phyloP scores from a whole-genome alignment of 169 alveolate species.

The Plasmodium knowlesi region DNA sequence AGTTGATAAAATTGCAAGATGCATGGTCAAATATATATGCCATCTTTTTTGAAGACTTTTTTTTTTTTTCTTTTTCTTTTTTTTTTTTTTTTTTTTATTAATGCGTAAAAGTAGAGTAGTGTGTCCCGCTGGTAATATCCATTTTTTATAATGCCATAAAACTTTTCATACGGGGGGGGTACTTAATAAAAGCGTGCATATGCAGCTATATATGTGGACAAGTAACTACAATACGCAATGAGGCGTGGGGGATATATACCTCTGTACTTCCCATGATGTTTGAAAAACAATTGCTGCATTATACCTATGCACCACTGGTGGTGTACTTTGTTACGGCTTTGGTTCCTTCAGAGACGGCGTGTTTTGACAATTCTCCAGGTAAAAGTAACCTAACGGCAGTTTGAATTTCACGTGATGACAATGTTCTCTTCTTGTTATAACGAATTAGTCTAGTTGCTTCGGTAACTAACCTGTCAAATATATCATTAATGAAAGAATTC shows the following conservation, averaged over 20 bases:
- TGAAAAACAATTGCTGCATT: conserved; percentile 6
- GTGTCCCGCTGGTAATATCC: background rate
- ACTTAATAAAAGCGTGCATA: background rate
- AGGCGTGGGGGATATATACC: background rate
- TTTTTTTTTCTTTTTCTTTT: conserved; percentile 13
- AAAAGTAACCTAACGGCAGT: conserved; percentile 98
- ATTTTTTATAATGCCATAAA: conserved; percentile 1
- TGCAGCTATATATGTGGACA: conserved; percentile 19
- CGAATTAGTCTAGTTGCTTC: conserved; percentile 97
- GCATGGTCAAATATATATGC: conserved; percentile 54
- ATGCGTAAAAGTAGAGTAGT: background rate
- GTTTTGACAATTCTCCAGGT: conserved; percentile 99
- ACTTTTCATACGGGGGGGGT: conserved; percentile 13
- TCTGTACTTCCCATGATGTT: background rate
- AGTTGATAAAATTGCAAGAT: conserved; percentile 18
- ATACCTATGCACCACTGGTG: conserved; percentile 87
- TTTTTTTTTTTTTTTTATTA: conserved; percentile 28
- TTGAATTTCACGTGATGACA: conserved; percentile 98
- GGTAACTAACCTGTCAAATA: conserved; percentile 96
- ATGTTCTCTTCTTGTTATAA: conserved; percentile 98
- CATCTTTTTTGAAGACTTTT: conserved; percentile 19
- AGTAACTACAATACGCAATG: background rate
- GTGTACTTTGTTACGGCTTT: conserved; percentile 99
- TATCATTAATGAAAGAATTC: conserved; percentile 98
- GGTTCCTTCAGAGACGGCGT: conserved; percentile 99